phyloP scores from a whole-genome alignment of 805 yeast genomes.

The Kazachstania psychrophila region DNA sequence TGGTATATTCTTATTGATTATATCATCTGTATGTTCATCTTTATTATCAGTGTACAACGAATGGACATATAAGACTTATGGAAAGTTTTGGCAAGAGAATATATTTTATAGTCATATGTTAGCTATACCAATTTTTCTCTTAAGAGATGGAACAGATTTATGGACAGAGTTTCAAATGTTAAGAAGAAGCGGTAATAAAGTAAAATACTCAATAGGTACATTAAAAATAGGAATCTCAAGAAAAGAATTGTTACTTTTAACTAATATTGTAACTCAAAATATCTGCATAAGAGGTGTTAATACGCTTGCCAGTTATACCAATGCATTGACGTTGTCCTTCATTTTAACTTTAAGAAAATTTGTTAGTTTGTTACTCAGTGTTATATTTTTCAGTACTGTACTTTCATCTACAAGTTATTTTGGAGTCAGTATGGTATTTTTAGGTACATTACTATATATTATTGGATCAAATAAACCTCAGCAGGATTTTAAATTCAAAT shows the following conservation, averaged over 20 bases:
- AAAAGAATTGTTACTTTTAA: constrained; percentile 24
- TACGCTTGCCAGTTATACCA: constrained; percentile 44
- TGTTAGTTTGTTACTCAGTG: constrained; percentile 47
- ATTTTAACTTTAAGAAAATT: constrained; percentile 55
- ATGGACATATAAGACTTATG: constrained; percentile 38
- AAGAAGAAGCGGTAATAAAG: constrained; percentile 6
- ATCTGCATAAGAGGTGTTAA: constrained; percentile 64
- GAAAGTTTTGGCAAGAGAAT: constrained; percentile 56
- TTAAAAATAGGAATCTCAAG: constrained; percentile 5
- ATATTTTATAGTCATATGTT: constrained; percentile 52
- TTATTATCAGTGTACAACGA: constrained; percentile 53
- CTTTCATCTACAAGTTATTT: constrained; percentile 32
- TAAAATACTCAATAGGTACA: constrained; percentile 9
- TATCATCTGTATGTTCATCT: constrained; percentile 39
- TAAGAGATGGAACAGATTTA: constrained; percentile 29
- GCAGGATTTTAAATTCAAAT: no score
- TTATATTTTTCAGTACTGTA: constrained; percentile 41
- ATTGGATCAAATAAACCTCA: constrained; percentile 8
- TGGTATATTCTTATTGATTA: constrained; percentile 32
- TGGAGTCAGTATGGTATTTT: constrained; percentile 46
- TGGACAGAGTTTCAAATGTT: constrained; percentile 25
- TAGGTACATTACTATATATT: constrained; percentile 45
- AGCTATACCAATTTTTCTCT: constrained; percentile 44
- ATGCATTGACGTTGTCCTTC: constrained; percentile 57
- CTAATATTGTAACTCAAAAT: constrained; percentile 47